phyloP scores from a whole-genome alignment of 2,329 filamentous ascomycete species.

The Plectosphaerella plurivora region DNA sequence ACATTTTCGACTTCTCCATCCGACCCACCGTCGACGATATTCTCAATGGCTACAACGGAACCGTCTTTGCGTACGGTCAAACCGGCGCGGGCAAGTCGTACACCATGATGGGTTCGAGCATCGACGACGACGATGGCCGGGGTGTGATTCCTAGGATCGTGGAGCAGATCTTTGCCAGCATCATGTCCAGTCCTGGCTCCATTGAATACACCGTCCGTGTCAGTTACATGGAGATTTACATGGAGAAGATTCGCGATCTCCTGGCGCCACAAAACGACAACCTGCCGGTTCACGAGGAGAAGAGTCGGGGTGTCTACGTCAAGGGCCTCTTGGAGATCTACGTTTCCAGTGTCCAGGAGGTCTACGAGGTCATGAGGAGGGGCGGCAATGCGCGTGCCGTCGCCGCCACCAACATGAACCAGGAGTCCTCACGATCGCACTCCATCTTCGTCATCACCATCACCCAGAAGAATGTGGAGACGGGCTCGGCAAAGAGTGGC shows the following conservation, averaged over 20 bases:
- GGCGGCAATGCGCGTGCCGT: constrained; percentile 88
- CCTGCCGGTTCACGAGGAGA: constrained; percentile 95
- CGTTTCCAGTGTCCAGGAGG: constrained; percentile 90
- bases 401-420: constrained; percentile 97
- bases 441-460: constrained; percentile 98
- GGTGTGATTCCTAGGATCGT: constrained; percentile 97
- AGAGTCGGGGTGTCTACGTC: constrained; percentile 92
- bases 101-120: constrained; percentile 97
- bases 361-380: constrained; percentile 93
- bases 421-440: constrained; percentile 95
- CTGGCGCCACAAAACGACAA: constrained; percentile 93
- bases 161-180: constrained; percentile 95
- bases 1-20: constrained; percentile 98
- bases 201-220: constrained; percentile 99
- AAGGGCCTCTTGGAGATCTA: constrained; percentile 94
- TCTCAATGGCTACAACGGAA: constrained; percentile 97
- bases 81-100: constrained; percentile 98
- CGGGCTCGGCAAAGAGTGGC: constrained; percentile 91
- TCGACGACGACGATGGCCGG: constrained; percentile 81
- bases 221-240: constrained; percentile 99
- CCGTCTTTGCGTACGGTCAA: constrained; percentile 97
- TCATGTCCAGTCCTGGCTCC: constrained; percentile 82
- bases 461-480: constrained; percentile 96
- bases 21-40: constrained; percentile 95
- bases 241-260: constrained; percentile 96